A percentile compares a stretch with the other conserved stretches of the same genome.
Conservation (phyloP, 2,329 filamentous ascomycete species). For the Aaosphaeria arxii region DNA sequence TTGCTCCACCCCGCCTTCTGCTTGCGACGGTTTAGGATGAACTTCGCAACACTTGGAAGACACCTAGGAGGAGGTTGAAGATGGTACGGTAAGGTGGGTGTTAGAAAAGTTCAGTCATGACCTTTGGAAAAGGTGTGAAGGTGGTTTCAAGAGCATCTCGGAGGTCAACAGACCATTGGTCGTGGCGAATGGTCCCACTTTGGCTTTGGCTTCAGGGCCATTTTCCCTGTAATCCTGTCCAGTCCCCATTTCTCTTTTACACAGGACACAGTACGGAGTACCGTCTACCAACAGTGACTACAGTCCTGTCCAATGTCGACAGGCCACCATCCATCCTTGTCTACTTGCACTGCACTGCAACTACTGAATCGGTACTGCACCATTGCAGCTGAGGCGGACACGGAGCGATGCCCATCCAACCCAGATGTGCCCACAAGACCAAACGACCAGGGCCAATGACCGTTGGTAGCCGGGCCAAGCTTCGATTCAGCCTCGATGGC, state of each 20-base stretch:
- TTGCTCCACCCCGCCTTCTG: no score
- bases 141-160: slow-evolving; percentile 27
- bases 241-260: not conserved
- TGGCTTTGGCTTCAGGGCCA: slow-evolving; percentile 4
- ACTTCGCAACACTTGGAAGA: not conserved
- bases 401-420: no score
- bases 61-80: slow-evolving; percentile 3
- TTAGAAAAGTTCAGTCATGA: not conserved
- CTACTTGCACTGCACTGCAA: no score
- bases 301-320: no score
- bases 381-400: no score
- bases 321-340: no score
- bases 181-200: slow-evolving; percentile 19
- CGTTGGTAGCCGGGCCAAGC: slow-evolving; percentile 25
- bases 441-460: slow-evolving; percentile 21
- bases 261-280: no score
- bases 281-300: no score
- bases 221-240: not conserved
- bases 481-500: slow-evolving; percentile 24
- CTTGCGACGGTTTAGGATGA: no score
- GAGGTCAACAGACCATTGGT: slow-evolving; percentile 16
- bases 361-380: no score
- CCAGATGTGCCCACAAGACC: not conserved
- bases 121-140: slow-evolving; percentile 3
- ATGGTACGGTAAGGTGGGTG: not conserved